A percentile compares a stretch with the other conserved stretches of the same genome.
These are phyloP conservation scores for Lactuca sativa DNA, from an alignment of 129 eudicot species.

Conservation along the genomic window DNA sequence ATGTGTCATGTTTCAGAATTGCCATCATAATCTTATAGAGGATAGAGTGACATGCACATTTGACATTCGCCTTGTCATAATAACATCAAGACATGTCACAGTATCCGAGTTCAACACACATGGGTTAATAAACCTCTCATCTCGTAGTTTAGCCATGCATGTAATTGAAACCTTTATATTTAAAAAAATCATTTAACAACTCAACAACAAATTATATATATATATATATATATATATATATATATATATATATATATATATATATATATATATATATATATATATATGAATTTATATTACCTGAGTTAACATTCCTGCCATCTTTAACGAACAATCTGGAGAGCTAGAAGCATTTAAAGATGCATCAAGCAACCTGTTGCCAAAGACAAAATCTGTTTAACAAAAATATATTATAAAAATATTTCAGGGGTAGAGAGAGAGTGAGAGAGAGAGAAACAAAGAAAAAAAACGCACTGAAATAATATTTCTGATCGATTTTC, in stretches of 20 bases:
- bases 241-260: no score
- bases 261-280: no score
- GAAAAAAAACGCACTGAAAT: conserved; percentile 56
- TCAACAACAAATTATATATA: no score
- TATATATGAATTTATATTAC: conserved; percentile 28
- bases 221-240: no score
- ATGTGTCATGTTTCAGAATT: conserved; percentile 75
- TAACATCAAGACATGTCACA: conserved; percentile 73
- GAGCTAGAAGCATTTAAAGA: no score
- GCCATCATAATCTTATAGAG: conserved; percentile 82
- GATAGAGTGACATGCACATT: conserved; percentile 80
- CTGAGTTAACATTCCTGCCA: conserved; percentile 85
- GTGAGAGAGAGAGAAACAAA: not conserved
- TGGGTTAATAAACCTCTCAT: conserved; percentile 73
- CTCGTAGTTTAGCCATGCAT: conserved; percentile 95
- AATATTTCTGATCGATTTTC: conserved; percentile 73
- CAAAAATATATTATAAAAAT: no score
- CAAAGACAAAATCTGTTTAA: no score
- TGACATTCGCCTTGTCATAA: conserved; percentile 76
- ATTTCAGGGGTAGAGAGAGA: not conserved
- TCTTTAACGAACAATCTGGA: no score
- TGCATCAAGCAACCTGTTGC: no score
- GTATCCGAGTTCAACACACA: conserved; percentile 68
- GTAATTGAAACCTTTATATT: conserved; percentile 73
- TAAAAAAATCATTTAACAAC: not conserved